phyloP scores from a whole-genome alignment of 805 yeast species.

The Candida dajiaensis region DNA sequence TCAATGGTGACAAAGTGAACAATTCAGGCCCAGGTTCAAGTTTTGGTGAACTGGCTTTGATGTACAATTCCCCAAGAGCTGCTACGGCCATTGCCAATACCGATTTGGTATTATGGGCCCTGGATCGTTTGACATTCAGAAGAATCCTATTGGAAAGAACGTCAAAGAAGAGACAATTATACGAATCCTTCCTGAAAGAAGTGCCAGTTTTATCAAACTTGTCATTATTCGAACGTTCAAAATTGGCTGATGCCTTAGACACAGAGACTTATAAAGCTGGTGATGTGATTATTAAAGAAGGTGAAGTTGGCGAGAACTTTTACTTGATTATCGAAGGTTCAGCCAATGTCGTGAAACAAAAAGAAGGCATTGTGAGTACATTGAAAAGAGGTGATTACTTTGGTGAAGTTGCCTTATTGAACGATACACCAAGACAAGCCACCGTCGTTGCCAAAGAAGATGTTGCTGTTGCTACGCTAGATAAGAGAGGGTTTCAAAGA shows the following conservation, averaged over 20 bases:
- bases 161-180: constrained; percentile 82
- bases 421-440: constrained; percentile 92
- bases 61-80: constrained; percentile 97
- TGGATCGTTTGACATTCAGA: constrained; percentile 90
- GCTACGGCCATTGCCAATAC: constrained; percentile 80
- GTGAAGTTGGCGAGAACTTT: constrained; percentile 76
- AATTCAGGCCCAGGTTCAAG: constrained; percentile 82
- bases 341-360: constrained; percentile 63
- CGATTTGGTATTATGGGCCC: constrained; percentile 79
- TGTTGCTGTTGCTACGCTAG: constrained; percentile 87
- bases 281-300: constrained; percentile 73
- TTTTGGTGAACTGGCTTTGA: constrained; percentile 94
- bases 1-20: constrained; percentile 59
- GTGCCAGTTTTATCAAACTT: constrained; percentile 76
- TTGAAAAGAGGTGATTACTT: constrained; percentile 85
- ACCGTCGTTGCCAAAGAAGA: constrained; percentile 72
- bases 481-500: constrained; percentile 89
- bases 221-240: constrained; percentile 75
- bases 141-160: constrained; percentile 88
- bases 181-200: constrained; percentile 80
- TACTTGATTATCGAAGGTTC: constrained; percentile 75
- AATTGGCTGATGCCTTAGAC: constrained; percentile 90
- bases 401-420: constrained; percentile 91
- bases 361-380: constrained; percentile 52
- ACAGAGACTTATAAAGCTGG: constrained; percentile 70